Evolutionary conservation across 2,329 filamentous ascomycete genomes (phyloP), one percentile per base, ranked within the genome.

Genomic region (Hypomyces rosellus): DNA sequence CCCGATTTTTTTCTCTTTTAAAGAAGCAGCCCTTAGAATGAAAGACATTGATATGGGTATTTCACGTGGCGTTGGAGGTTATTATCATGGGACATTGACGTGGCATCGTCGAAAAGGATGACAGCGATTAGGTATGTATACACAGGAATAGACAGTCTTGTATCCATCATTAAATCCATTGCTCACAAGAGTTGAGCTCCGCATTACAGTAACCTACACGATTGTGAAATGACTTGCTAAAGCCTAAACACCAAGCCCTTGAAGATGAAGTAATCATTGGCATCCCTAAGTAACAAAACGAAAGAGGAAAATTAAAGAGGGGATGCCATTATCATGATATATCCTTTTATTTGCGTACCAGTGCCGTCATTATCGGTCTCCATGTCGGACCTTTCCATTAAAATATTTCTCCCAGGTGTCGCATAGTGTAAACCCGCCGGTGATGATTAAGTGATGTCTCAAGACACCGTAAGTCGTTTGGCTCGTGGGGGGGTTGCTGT

Each of bases 381-480:
- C 25, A 5, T 8, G 4, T 30, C 8, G 25, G 9, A 30, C 25
- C 9, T 30, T 30, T 2, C 25, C 25, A 11, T 30, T 5, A 30
- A 30, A 30, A 5, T 30, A 30, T 20, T 20, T 20, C 20, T 20
- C 20, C 20, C 25, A 30, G 2, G 25, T 30, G 25, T 30, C 9
- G 25, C 6, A 8, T 30, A 6, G 25, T 8, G 25, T 30, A 30
- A 30, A 30, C 25, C 25, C 25, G 25, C 3, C 4, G 6, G 25
- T 6, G 9, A 30, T 30, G 25, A 30, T 30, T 38, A 38, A 14
- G 25, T 45, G 14, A 14, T 16, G 15, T 39, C 14, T 51, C 36
- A 53, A 34, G 39, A 40, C 48, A 51, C 16, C 6, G 51, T 47
- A 13, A 51, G 45, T 7, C 51, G 48, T n/a, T 53, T 53, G 20